A percentile compares a stretch with the other conserved stretches of the same genome.
Conservation (phyloP, 352 stramenopile species). For the Phytophthora vignae region DNA sequence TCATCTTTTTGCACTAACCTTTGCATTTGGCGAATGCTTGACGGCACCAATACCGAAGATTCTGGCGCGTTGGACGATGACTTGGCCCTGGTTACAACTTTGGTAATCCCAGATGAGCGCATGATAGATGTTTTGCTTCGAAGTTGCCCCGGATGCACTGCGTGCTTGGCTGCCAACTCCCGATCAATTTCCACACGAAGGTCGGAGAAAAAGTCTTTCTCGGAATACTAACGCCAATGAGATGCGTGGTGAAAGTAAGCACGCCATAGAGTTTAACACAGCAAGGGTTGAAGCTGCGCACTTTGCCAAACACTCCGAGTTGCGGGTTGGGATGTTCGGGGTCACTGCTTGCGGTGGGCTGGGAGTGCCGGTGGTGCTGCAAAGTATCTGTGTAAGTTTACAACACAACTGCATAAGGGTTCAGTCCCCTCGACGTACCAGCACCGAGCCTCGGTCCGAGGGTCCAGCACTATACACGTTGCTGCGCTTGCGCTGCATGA, state of each 20-base stretch:
- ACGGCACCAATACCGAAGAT: slow-evolving; percentile 16
- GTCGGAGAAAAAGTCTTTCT: slow-evolving; percentile 34
- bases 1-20: slow-evolving; percentile 17
- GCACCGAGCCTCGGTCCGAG: too few species aligned
- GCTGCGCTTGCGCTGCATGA: slow-evolving; percentile 42
- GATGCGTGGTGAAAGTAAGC: background rate
- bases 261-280: background rate
- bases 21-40: slow-evolving; percentile 34
- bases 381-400: background rate
- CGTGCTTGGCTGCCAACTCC: slow-evolving; percentile 21
- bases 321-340: slow-evolving; percentile 21
- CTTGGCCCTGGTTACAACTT: slow-evolving; percentile 14
- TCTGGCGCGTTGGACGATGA: slow-evolving; percentile 5
- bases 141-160: slow-evolving; percentile 19
- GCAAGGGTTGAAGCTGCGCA: background rate
- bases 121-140: slow-evolving; percentile 35
- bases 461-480: slow-evolving; percentile 26
- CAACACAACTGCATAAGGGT: background rate
- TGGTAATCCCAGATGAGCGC: slow-evolving; percentile 15
- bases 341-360: slow-evolving; percentile 3
- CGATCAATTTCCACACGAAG: slow-evolving; percentile 36
- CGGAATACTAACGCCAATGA: slow-evolving; percentile 13
- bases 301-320: slow-evolving; percentile 29
- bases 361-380: slow-evolving; percentile 23
- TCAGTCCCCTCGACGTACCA: slow-evolving; percentile 13